Conservation (phyloP, 1,284 basidiomycete genomes). For the Golubevia sp. region DNA sequence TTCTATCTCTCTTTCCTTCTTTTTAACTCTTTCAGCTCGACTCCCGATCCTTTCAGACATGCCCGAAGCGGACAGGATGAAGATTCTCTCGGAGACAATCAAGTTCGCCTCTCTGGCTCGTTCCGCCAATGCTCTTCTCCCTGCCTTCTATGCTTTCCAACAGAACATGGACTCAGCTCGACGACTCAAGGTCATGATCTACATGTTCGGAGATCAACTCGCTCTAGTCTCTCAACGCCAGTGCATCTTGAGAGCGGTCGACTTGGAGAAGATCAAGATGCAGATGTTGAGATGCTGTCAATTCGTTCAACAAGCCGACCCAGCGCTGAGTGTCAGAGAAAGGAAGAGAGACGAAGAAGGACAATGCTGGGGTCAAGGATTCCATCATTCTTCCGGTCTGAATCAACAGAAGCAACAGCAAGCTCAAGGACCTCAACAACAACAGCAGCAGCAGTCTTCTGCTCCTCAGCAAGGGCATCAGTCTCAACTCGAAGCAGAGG, state of each 20-base stretch:
- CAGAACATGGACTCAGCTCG: conserved; percentile 48
- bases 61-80: conserved; percentile 37
- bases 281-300: conserved; percentile 57
- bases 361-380: not conserved
- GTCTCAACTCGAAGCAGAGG: not conserved
- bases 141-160: conserved; percentile 55
- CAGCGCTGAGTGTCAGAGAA: conserved; percentile 16
- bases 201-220: conserved; percentile 55
- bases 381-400: not conserved
- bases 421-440: not conserved
- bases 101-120: conserved; percentile 43
- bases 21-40: conserved; percentile 12
- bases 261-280: conserved; percentile 55
- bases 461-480: not conserved
- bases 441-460: not conserved
- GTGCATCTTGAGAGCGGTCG: conserved; percentile 41
- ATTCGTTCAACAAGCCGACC: conserved; percentile 51
- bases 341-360: not conserved
- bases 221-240: conserved; percentile 38
- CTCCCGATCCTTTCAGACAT: conserved; percentile 47
- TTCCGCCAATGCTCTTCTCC: conserved; percentile 45
- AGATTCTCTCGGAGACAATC: conserved; percentile 43
- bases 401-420: not conserved
- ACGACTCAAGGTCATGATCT: conserved; percentile 56
- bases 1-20: not conserved